Conservation (phyloP, 2,329 filamentous ascomycete species). For the Penicillium olsonii region DNA sequence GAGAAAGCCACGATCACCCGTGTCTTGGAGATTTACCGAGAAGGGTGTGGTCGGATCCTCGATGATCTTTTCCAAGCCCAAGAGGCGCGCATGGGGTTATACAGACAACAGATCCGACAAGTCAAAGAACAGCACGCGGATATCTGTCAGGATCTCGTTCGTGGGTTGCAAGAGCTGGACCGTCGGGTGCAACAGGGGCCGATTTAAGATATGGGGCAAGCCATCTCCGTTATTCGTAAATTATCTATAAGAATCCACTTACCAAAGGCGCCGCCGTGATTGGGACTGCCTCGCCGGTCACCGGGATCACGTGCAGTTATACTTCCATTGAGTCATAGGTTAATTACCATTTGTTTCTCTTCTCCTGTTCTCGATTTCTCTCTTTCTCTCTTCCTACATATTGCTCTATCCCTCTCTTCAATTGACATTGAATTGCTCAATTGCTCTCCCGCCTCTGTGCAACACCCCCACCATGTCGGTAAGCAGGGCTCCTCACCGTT, state of each 20-base stretch:
- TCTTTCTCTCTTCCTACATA: background rate
- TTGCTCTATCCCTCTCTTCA: background rate
- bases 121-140: constrained; percentile 31
- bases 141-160: constrained; percentile 33
- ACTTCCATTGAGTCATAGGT: constrained; percentile 22
- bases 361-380: background rate
- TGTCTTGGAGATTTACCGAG: constrained; percentile 47
- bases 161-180: constrained; percentile 30
- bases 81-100: constrained; percentile 37
- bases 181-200: constrained; percentile 20
- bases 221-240: too few species aligned
- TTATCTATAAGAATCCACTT: background rate
- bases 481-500: constrained; percentile 26
- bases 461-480: constrained; percentile 34
- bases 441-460: too few species aligned
- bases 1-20: constrained; percentile 48
- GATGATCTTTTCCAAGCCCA: constrained; percentile 45
- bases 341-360: background rate
- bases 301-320: constrained; percentile 31
- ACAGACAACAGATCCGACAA: constrained; percentile 29
- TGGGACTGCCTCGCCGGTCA: constrained; percentile 22
- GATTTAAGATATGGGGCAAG: constrained; percentile 1
- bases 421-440: background rate
- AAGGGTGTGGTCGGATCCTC: constrained; percentile 47
- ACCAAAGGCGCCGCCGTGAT: constrained; percentile 17